A percentile compares a stretch with the other conserved stretches of the same genome.
These are phyloP conservation scores for Dovyalis caffra DNA, from an alignment of 345 rosid species.

Conservation along the genomic window DNA sequence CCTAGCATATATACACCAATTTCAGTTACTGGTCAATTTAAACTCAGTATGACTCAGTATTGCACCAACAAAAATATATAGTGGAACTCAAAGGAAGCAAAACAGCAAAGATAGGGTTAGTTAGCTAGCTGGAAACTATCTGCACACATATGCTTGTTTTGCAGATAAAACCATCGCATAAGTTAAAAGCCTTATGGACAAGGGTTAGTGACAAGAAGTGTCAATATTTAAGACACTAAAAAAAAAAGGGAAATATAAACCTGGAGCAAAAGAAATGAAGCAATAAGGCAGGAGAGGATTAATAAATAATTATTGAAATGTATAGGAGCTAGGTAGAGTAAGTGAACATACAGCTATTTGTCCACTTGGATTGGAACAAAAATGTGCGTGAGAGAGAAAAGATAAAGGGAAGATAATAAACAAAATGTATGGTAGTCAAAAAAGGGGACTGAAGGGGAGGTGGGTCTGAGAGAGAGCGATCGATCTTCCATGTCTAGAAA, in stretches of 20 bases:
- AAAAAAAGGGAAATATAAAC: neutral
- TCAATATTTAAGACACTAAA: neutral
- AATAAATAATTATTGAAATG: no score
- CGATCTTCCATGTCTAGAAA: constrained; percentile 28
- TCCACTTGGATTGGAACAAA: neutral
- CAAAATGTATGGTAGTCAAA: constrained; percentile 13
- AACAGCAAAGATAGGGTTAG: constrained; percentile 9
- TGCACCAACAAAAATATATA: no score
- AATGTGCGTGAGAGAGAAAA: neutral
- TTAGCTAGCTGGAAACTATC: constrained; percentile 1
- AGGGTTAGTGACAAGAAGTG: neutral
- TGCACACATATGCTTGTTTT: constrained; percentile 5
- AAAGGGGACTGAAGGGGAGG: neutral
- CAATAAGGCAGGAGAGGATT: neutral
- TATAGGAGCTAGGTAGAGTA: no score
- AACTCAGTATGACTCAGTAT: neutral
- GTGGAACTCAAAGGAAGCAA: neutral
- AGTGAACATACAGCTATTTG: neutral
- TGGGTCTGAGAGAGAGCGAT: constrained; percentile 7
- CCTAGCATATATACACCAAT: neutral
- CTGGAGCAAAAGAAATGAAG: neutral
- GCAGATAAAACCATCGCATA: constrained; percentile 15
- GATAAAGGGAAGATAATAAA: neutral
- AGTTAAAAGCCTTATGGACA: constrained; percentile 13
- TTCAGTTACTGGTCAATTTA: neutral